A percentile compares a stretch with the other conserved stretches of the same genome.
These are phyloP conservation scores for Ramaria sp. DNA, from an alignment of 768 basidiomycete species.

Conservation along the genomic window DNA sequence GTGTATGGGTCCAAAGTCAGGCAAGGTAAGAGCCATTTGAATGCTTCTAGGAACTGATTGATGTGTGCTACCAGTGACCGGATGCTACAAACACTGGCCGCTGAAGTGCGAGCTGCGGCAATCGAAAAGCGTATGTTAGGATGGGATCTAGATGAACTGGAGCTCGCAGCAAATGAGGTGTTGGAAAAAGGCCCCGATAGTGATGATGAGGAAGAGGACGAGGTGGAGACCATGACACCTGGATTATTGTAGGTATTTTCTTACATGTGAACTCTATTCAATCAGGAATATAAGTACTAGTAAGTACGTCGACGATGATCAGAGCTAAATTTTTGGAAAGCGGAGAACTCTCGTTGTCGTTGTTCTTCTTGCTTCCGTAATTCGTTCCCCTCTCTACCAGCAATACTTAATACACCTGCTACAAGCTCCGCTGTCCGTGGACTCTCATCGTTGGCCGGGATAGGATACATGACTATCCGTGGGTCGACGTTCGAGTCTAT, in stretches of 20 bases:
- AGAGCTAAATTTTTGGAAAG: not conserved
- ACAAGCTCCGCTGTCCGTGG: constrained; percentile 84
- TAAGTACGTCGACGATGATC: not conserved
- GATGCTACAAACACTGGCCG: constrained; percentile 34
- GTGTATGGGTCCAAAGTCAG: constrained; percentile 63
- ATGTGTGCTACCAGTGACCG: constrained; percentile 37
- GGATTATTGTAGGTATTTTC: not conserved
- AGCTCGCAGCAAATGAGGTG: constrained; percentile 36
- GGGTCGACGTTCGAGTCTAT: constrained; percentile 96
- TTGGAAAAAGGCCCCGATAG: constrained; percentile 43
- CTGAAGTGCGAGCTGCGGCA: constrained; percentile 25
- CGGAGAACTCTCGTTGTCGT: not conserved
- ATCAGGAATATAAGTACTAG: not conserved
- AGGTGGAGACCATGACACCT: not conserved
- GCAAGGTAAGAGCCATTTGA: constrained; percentile 41
- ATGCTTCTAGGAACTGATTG: not conserved
- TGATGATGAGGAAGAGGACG: constrained; percentile 44
- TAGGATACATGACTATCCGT: constrained; percentile 93
- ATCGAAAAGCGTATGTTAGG: constrained; percentile 48
- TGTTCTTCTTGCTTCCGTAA: not conserved
- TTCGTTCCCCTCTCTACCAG: constrained; percentile 51
- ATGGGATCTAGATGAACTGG: constrained; percentile 63
- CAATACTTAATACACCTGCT: constrained; percentile 81
- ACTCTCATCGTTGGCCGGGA: constrained; percentile 97
- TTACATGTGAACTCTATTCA: not conserved